Base-by-base conservation (phyloP, 768 basidiomycete species). In the Leccinum subtestaceum region DNA sequence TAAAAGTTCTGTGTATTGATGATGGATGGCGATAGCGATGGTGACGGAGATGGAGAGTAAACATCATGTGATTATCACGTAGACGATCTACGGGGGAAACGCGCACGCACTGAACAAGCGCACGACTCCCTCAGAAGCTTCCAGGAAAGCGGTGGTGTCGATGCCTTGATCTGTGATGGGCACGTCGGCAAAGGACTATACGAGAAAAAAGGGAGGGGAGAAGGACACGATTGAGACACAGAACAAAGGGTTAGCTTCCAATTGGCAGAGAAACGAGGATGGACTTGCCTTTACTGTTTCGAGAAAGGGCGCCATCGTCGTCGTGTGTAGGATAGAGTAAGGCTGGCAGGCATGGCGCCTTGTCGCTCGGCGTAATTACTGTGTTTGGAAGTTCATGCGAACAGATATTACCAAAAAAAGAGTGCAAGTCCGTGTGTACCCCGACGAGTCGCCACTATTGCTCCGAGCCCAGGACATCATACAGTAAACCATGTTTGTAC, bases 111-210 rank as follows among this genome's bases (percentile, higher is more conserved):
- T 93, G 72, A 99, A 97, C 66, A 98, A 77, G 58, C 88, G 87
- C 60, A 95, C 89, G 49, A 99, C 81, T 40, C 94, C 96, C 57
- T 90, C 81, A 1, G 91, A 80, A 8, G 96, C 97, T 66, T 96
- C 87, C 65, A 95, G 81, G 78, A 98, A 99, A 51, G 81, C 78
- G 48, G 84, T 72, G 15, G 97, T 98, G 72, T 98, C 88, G 71
- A 98, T 84, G 60, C 96, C 96, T 66, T 81, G 82, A 65, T 93
- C 87, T 56, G 88, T 91, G 64, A 93, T 81, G 31, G 88, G 83
- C 43, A 98, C 96, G 74, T 95, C 89, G 65, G 87, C 86, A 72
- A 94, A 99, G n/a, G 93, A 95, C 96, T 98, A 11, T 40, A 19
- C 40, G 9, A 43, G 40, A 5, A n/a, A n/a, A 43, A 43, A n/a